Percentiles rank a stretch among this genome's conserved stretches.
These are phyloP conservation scores for Luffa aegyptiaca DNA, from an alignment of 306 rosid species.

Conservation along the genomic window DNA sequence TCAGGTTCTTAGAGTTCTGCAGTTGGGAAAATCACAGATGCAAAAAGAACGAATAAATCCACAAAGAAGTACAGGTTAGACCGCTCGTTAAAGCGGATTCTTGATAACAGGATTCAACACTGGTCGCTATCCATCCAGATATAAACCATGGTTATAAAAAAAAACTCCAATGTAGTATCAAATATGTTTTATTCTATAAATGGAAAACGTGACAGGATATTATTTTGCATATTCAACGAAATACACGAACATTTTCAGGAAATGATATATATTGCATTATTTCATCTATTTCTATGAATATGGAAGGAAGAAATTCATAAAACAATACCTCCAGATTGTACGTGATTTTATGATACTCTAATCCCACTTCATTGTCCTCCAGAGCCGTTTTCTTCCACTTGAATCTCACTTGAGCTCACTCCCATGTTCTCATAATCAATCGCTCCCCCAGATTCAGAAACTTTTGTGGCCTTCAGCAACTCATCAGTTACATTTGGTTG, in stretches of 20 bases:
- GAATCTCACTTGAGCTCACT: constrained; percentile 41
- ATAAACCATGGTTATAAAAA: background rate
- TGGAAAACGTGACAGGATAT: background rate
- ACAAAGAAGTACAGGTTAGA: background rate
- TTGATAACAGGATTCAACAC: background rate
- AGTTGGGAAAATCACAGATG: background rate
- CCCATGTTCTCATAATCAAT: constrained; percentile 21
- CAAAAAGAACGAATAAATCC: background rate
- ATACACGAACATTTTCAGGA: background rate
- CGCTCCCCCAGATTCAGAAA: constrained; percentile 47
- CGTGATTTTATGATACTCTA: background rate
- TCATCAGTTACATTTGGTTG: constrained; percentile 42
- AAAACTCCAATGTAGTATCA: background rate
- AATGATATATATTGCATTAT: background rate
- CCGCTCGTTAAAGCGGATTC: background rate
- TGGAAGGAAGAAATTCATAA: background rate
- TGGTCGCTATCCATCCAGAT: background rate
- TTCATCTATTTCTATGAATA: background rate
- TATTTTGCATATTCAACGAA: background rate
- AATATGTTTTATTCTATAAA: background rate
- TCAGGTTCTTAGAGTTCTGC: background rate
- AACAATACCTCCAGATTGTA: background rate
- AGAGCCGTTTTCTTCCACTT: constrained; percentile 12
- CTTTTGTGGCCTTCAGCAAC: constrained; percentile 30
- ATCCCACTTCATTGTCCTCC: background rate